Evolutionary conservation across 2,329 filamentous ascomycete genomes (phyloP), one percentile per base, ranked within the genome.

Genomic region (Epichloe sibirici): DNA sequence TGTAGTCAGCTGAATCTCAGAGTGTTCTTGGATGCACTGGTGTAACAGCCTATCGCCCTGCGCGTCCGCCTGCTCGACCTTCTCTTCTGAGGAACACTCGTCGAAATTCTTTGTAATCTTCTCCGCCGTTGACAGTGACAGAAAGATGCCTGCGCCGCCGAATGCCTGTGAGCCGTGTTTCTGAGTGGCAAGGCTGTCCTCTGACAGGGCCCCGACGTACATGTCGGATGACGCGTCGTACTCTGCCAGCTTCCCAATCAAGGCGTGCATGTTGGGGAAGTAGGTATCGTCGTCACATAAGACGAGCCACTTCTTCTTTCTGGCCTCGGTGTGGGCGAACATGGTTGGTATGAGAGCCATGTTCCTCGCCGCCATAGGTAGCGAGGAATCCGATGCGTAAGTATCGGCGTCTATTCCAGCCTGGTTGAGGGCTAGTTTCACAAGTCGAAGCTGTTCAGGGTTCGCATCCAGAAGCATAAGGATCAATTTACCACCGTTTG

Each of bases 231-330:
- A 68, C 53, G 75, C 65, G 58, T 83, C 75, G 59, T 75, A 79
- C 4, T 70, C 64, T n/a, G 66, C 66, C 34, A 83, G 69, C 47
- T 70, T 73, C 48, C 75, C 67, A 2, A 74, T 69, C 11, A 83
- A 65, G 11, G 67, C 71, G 52, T 79, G 68, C 62, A 82, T 78
- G 53, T 74, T 79, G 6, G 76, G 73, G 67, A 83, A 83, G 61
- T 81, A 83, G 2, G 80, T 83, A 56, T 83, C 80, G 56, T 83
- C 80, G 56, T 83, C 80, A 60, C 80, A 82, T 17, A 78, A 72
- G 21, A 79, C 78, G 0, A 79, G 71, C 80, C 80, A 83, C 57
- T 76, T 79, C 62, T 74, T 77, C 28, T 61, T 62, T 31, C 58
- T 62, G 46, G 74, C 67, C 3, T 73, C 71, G 1, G 67, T 69